phyloP scores from a whole-genome alignment of 352 stramenopile genomes.

The Phytophthora chlamydospora region DNA sequence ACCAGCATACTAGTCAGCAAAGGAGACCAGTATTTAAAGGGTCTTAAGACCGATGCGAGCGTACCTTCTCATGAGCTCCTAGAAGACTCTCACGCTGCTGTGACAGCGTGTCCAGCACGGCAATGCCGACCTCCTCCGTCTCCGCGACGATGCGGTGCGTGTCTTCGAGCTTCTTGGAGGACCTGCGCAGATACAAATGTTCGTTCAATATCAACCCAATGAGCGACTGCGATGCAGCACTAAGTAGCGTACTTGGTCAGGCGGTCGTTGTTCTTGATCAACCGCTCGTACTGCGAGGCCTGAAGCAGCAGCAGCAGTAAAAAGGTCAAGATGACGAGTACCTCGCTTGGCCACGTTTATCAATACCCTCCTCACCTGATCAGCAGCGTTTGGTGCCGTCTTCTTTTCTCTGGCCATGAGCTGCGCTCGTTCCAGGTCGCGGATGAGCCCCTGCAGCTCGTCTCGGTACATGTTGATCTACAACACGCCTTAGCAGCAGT shows the following conservation, averaged over 20 bases:
- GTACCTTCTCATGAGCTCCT: constrained; percentile 71
- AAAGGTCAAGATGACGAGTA: neutral
- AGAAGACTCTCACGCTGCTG: constrained; percentile 77
- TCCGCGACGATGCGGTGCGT: constrained; percentile 72
- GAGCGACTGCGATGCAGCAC: neutral
- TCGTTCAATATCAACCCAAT: neutral
- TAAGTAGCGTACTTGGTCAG: constrained; percentile 46
- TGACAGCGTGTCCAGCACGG: constrained; percentile 70
- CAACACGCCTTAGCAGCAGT: neutral
- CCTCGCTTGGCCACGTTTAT: neutral
- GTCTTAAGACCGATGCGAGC: neutral
- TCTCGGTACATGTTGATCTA: constrained; percentile 76
- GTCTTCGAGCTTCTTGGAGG: constrained; percentile 62
- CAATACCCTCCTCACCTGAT: constrained; percentile 30
- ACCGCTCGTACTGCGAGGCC: constrained; percentile 72
- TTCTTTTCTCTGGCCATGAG: constrained; percentile 67
- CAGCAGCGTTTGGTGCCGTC: constrained; percentile 25
- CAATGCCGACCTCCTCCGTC: constrained; percentile 74
- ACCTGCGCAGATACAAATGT: constrained; percentile 37
- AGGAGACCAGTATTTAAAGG: too few relatives aligned
- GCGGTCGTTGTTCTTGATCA: constrained; percentile 70
- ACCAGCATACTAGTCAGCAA: constrained; percentile 6
- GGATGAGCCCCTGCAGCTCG: constrained; percentile 69
- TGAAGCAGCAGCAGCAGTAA: constrained; percentile 14
- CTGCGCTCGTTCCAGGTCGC: constrained; percentile 73